These are phyloP conservation scores for Cylindrotheca closterium DNA, from an alignment of 108 stramenopile genomes.

Conservation along the genomic window DNA sequence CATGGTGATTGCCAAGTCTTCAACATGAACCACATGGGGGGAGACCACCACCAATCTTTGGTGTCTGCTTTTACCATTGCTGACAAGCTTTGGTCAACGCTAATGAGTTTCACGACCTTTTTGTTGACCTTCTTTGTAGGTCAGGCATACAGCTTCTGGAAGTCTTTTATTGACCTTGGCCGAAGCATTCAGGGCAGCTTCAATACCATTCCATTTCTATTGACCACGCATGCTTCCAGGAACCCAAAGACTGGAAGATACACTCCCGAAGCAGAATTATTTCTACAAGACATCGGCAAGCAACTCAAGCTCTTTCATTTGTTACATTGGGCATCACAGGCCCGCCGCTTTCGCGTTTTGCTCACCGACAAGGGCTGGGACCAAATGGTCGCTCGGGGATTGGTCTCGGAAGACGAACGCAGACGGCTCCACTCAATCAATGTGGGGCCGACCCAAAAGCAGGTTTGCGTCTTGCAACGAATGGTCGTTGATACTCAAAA, in stretches of 20 bases:
- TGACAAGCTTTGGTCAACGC: conserved; percentile 45
- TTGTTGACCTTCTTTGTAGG: conserved; percentile 52
- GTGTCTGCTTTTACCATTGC: conserved; percentile 15
- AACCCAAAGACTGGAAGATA: conserved; percentile 6
- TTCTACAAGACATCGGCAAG: conserved; percentile 20
- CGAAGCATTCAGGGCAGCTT: conserved; percentile 40
- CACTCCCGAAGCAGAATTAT: conserved; percentile 22
- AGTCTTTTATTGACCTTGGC: conserved; percentile 22
- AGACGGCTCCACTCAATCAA: conserved; percentile 14
- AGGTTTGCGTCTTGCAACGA: conserved; percentile 26
- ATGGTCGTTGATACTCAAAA: conserved; percentile 17
- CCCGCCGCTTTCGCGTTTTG: conserved; percentile 16
- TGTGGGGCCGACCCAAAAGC: conserved; percentile 16
- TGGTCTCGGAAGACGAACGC: conserved; percentile 17
- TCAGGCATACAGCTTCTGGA: conserved; percentile 51
- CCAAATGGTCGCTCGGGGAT: conserved; percentile 23
- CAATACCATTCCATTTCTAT: conserved; percentile 36
- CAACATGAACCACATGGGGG: conserved; percentile 9
- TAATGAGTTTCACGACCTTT: conserved; percentile 51
- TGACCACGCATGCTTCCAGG: conserved; percentile 25
- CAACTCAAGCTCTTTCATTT: conserved; percentile 26
- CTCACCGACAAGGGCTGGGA: conserved; percentile 19
- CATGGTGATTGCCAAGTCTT: conserved; percentile 19
- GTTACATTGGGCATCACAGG: conserved; percentile 27
- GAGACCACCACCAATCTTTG: conserved; percentile 25